Base-by-base conservation (phyloP, 2,329 filamentous ascomycete species). In the Clarireedia monteithiana region DNA sequence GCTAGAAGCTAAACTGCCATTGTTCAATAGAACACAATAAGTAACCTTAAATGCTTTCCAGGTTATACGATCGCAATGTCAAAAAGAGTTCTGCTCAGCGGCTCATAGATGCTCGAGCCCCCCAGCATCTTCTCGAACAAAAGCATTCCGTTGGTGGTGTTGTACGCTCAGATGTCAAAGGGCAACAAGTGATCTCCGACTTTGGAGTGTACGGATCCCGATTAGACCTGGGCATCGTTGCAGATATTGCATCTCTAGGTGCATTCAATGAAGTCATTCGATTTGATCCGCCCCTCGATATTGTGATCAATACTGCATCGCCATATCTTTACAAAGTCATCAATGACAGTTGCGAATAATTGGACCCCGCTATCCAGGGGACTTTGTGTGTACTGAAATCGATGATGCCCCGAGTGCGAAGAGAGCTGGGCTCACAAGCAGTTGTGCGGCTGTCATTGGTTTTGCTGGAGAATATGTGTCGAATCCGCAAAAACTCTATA, bases 341-440 rank as follows among this genome's bases (percentile, higher is more conserved):
- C 10, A 60, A 69, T 44, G 63, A 66, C 27, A 63, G 69, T 52
- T 61, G 56, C 26, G 67, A 74, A 26, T 63, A 82, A 30, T 70
- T 83, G 10, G 73, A 79, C 36, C 80, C 80, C 0, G 79, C 79
- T 6, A 73, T 83, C 44, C 73, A 77, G 53, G 82, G 80, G 59
- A 82, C 80, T 1, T 87, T 84, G 62, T 86, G 85, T 36, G 82
- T 94, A 55, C 83, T 89, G 38, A 79, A 85, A 83, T 85, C 65
- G 74, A 75, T 59, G 61, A 80, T 68, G 67, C 78, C 0, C 79
- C 78, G 0, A 61, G 61, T 5, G 87, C 95, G 52, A 89, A 85
- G 72, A 80, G 85, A 58, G 86, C 95, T 14, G 84, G 87, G 55
- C 69, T 84, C 48, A 58, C 81, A 75, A 67, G 69, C 65, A 58